These are phyloP conservation scores for Phtheirospermum japonicum DNA, from an alignment of 257 asterid species.

Conservation along the genomic window DNA sequence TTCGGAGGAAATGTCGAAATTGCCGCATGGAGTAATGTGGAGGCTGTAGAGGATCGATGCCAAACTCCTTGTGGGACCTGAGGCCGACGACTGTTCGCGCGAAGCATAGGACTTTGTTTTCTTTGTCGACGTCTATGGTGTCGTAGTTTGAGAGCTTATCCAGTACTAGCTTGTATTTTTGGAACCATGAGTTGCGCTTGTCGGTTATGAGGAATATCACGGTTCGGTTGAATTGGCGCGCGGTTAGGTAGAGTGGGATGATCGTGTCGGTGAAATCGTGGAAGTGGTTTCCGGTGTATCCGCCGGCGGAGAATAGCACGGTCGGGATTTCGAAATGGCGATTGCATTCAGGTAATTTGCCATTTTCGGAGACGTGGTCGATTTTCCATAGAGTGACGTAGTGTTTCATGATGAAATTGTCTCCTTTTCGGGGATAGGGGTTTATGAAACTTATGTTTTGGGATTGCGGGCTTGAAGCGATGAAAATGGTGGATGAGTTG, in stretches of 20 bases:
- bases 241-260: constrained; percentile 44
- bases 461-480: constrained; percentile 21
- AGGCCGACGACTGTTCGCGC: constrained; percentile 43
- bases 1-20: constrained; percentile 40
- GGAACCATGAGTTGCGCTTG: constrained; percentile 32
- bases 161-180: constrained; percentile 34
- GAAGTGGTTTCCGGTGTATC: constrained; percentile 44
- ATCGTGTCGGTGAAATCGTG: constrained; percentile 50
- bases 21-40: constrained; percentile 34
- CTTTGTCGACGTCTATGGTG: constrained; percentile 34
- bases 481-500: constrained; percentile 39
- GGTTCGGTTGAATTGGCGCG: constrained; percentile 33
- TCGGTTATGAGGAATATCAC: constrained; percentile 40
- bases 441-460: constrained; percentile 3
- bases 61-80: constrained; percentile 39
- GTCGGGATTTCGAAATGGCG: constrained; percentile 34
- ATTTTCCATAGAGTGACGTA: constrained; percentile 26
- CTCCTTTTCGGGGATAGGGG: constrained; percentile 55
- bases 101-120: constrained; percentile 41
- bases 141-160: constrained; percentile 37
- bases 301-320: constrained; percentile 42
- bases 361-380: not conserved
- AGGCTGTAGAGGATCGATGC: constrained; percentile 31
- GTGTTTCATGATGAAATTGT: constrained; percentile 28
- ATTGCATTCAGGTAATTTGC: constrained; percentile 34